Conservation (phyloP, 495 filamentous ascomycete genomes). For the Talaromyces stipitatus region DNA sequence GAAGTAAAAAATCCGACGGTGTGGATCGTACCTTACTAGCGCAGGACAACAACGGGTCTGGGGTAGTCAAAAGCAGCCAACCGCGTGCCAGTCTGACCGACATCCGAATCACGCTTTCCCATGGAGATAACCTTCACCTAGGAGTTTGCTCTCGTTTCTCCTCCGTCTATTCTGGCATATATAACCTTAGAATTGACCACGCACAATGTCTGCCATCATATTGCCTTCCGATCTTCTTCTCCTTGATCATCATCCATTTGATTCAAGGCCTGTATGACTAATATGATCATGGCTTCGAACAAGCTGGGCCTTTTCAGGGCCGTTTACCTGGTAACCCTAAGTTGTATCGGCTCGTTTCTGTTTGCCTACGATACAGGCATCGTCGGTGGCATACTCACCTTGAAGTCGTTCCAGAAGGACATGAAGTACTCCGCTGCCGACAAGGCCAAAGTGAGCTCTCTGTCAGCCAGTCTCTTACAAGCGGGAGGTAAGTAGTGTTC, state of each 20-base stretch:
- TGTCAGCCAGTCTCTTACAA: conserved; percentile 13
- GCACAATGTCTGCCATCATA: not conserved
- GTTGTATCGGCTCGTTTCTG: conserved; percentile 22
- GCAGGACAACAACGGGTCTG: not conserved
- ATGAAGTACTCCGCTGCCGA: conserved; percentile 20
- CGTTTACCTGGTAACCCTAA: not conserved
- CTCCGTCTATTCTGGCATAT: not conserved
- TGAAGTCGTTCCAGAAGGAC: conserved; percentile 25
- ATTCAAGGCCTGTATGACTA: not conserved
- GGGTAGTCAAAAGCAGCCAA: not conserved
- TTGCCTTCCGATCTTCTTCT: too few species aligned
- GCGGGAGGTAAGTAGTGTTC: conserved; percentile 8
- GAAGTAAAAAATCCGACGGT: too few species aligned
- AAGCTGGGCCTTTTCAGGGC: not conserved
- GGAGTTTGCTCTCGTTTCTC: not conserved
- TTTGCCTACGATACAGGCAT: conserved; percentile 33
- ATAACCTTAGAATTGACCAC: not conserved
- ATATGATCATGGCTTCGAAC: not conserved
- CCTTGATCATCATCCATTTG: too few species aligned
- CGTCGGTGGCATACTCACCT: conserved; percentile 28
- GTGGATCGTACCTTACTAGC: too few species aligned
- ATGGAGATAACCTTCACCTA: not conserved
- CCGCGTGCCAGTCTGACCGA: not conserved
- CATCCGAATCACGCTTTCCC: not conserved
- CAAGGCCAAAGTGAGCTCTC: conserved; percentile 21